These are phyloP conservation scores for Hyaloscypha finlandica DNA, from an alignment of 495 filamentous ascomycete species.

Conservation along the genomic window DNA sequence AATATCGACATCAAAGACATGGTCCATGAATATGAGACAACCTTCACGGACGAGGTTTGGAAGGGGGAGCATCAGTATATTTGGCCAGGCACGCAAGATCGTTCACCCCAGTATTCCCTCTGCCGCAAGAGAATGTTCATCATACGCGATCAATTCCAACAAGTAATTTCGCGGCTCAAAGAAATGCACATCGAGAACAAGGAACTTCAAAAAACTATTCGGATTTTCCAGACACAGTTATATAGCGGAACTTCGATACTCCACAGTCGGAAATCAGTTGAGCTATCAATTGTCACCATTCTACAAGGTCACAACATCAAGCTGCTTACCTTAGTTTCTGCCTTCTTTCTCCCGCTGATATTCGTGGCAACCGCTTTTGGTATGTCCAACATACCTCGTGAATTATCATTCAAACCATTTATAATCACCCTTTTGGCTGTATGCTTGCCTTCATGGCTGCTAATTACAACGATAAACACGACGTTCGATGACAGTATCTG, in stretches of 20 bases:
- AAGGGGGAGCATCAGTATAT: constrained; percentile 45
- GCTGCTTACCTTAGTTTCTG: constrained; percentile 42
- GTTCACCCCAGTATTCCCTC: constrained; percentile 28
- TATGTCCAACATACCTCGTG: no score
- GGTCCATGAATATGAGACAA: constrained; percentile 46
- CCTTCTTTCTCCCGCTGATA: no score
- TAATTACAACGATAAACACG: no score
- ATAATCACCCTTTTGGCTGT: no score
- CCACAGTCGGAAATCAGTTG: constrained; percentile 36
- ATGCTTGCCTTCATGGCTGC: no score
- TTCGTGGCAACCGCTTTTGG: no score
- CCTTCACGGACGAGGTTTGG: constrained; percentile 54
- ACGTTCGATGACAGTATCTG: no score
- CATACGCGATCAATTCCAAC: constrained; percentile 30
- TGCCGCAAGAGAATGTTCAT: constrained; percentile 33
- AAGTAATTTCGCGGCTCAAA: constrained; percentile 23
- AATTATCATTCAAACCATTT: no score
- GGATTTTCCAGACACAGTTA: constrained; percentile 20
- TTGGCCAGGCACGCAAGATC: constrained; percentile 26
- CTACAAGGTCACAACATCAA: constrained; percentile 47
- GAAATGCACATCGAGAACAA: constrained; percentile 27
- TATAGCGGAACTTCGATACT: constrained; percentile 26
- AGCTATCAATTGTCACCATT: constrained; percentile 29
- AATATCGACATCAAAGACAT: constrained; percentile 56
- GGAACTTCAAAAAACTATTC: constrained; percentile 37